Percentiles rank a stretch among this genome's conserved stretches.
These are phyloP conservation scores for Aureobasidium sp. DNA, from an alignment of 2,329 filamentous ascomycete species.

Conservation along the genomic window DNA sequence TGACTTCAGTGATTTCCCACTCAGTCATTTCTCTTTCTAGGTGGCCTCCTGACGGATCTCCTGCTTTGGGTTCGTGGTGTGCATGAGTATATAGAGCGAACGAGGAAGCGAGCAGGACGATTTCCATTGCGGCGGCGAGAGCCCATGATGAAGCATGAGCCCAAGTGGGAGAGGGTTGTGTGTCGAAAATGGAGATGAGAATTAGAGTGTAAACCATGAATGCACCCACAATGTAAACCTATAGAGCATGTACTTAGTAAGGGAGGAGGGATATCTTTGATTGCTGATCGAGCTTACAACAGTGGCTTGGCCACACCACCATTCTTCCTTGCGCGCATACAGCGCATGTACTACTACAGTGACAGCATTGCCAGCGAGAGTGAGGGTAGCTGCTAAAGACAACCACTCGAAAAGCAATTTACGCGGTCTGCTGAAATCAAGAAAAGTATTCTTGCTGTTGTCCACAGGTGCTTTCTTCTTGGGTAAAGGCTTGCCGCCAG, in stretches of 20 bases:
- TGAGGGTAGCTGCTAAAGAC: slow-evolving; percentile 61
- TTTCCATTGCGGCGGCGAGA: slow-evolving; percentile 64
- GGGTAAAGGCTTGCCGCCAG: slow-evolving; percentile 81
- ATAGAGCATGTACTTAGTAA: slow-evolving; percentile 17
- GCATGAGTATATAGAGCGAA: slow-evolving; percentile 60
- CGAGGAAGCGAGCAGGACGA: slow-evolving; percentile 62
- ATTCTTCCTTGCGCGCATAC: slow-evolving; percentile 54
- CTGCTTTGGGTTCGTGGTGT: slow-evolving; percentile 56
- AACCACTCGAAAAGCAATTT: slow-evolving; percentile 71
- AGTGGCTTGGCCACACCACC: slow-evolving; percentile 76
- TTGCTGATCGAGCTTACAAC: slow-evolving; percentile 52
- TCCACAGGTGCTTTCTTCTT: slow-evolving; percentile 44
- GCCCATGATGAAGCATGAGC: slow-evolving; percentile 77
- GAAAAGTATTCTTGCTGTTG: slow-evolving; percentile 39
- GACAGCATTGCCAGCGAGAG: slow-evolving; percentile 67
- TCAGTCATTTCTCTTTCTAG: slow-evolving; percentile 38
- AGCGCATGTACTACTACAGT: slow-evolving; percentile 71
- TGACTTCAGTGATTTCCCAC: slow-evolving; percentile 61
- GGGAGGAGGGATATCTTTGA: not conserved
- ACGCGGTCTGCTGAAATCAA: slow-evolving; percentile 57
- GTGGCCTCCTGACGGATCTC: slow-evolving; percentile 34
- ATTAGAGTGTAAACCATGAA: slow-evolving; percentile 84
- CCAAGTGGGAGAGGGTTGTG: slow-evolving; percentile 69
- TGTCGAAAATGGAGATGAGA: slow-evolving; percentile 79
- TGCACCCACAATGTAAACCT: slow-evolving; percentile 81